These are phyloP conservation scores for Prunus persica DNA, from an alignment of 306 rosid genomes.

Conservation along the genomic window Prunus_persica_NCBIv2 NC_034011.1:19902001-19902500, in stretches of 20 bases:
- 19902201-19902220: neutral
- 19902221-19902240: neutral
- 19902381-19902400: too few species aligned
- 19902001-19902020: conserved; percentile 20
- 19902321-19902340: fast-evolving
- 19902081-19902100: neutral
- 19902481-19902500: neutral
- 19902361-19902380: too few species aligned
- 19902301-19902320: too few species aligned
- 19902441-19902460: neutral
- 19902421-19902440: neutral
- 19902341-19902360: too few species aligned
- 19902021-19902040: conserved; percentile 5
- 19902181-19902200: too few species aligned
- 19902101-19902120: fast-evolving
- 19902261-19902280: too few species aligned
- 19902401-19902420: neutral
- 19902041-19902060: neutral
- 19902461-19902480: neutral
- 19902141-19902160: neutral
- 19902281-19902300: too few species aligned
- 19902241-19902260: too few species aligned
- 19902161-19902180: too few species aligned
- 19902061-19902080: neutral
- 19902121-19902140: neutral